Evolutionary conservation across 208 protist species (phyloP), one percentile per base, ranked within the genome.

Genomic region (Trypanosoma boissoni): DNA sequence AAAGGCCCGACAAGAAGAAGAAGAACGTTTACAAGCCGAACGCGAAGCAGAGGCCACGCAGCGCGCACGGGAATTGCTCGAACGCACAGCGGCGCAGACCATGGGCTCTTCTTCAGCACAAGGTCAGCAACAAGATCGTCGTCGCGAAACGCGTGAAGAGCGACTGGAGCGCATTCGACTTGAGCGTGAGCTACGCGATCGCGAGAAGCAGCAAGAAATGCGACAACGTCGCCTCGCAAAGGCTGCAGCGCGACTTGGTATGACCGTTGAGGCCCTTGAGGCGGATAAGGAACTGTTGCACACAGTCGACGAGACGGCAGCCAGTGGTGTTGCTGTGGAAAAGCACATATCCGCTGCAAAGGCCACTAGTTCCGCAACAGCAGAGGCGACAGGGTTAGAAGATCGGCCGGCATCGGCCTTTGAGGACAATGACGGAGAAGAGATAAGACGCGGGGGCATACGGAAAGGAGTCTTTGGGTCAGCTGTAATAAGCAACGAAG

Each of bases 401-500:
- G 9, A 16, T 23, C 12, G 45, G 36, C 48, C 27, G 61, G n/a
- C 36, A 31, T 4, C 9, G 20, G 16, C 37, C 45, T 37, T 29
- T 64, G 20, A 50, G 53, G 27, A 34, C 26, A 23, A 62, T 9
- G 60, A 58, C 45, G 54, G 51, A 0, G 62, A 76, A 9, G 72
- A 70, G 32, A 64, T 42, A 26, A 45, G 59, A 16, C 51, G 51
- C 29, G 54, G 28, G 54, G 65, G 46, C 46, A 60, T 83, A 28
- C 66, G 64, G 0, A 74, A 70, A 26, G 76, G 68, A 31, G 58
- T 88, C 31, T 83, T 86, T 46, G 70, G 73, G 27, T 75, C 72
- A 3, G 72, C 76, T 0, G 80, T 87, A 3, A 80, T 92, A 54
- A 92, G 80, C 39, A 88, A 88, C 46, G 80, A 86, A 41, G 85